phyloP scores from a whole-genome alignment of 495 filamentous ascomycete species.

The Sporormia fimetaria region DNA sequence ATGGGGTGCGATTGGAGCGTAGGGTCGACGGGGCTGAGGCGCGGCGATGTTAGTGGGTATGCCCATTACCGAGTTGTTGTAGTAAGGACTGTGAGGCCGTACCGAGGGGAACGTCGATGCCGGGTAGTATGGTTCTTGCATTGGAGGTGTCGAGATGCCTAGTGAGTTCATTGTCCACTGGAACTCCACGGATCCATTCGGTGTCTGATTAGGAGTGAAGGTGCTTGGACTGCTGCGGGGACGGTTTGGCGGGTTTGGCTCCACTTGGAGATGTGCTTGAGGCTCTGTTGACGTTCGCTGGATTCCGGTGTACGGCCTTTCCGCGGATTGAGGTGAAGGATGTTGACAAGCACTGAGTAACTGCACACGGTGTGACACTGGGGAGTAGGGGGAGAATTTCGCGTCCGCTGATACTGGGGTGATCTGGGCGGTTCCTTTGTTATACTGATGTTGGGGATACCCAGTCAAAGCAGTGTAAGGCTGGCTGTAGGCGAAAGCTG shows the following conservation, averaged over 20 bases:
- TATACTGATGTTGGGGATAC: too few relatives aligned
- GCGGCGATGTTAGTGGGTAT: conserved; percentile 23
- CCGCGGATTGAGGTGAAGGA: too few relatives aligned
- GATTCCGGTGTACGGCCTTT: conserved; percentile 5
- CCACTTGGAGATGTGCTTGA: conserved; percentile 15
- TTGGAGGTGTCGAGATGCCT: conserved; percentile 27
- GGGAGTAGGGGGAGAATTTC: too few relatives aligned
- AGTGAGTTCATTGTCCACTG: conserved; percentile 30
- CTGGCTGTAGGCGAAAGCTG: conserved; percentile 17
- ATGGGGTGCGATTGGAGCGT: conserved; percentile 29
- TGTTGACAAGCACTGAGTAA: too few relatives aligned
- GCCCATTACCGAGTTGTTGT: conserved; percentile 18
- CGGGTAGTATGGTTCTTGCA: conserved; percentile 24
- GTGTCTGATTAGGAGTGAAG: conserved; percentile 25
- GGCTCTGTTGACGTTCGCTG: conserved; percentile 6
- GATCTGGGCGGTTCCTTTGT: too few relatives aligned
- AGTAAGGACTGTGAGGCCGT: conserved; percentile 20
- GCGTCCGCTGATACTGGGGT: conserved; percentile 19
- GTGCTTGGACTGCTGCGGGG: conserved; percentile 34
- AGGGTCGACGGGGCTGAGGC: conserved; percentile 29
- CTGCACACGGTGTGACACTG: too few relatives aligned
- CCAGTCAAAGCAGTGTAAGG: too few relatives aligned
- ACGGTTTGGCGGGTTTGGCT: conserved; percentile 17
- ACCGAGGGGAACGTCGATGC: conserved; percentile 13
- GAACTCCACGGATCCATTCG: conserved; percentile 19